A percentile compares a stretch with the other conserved stretches of the same genome.
Conservation (phyloP, 176 grass and related monocot species). For the Carex parvula region DNA sequence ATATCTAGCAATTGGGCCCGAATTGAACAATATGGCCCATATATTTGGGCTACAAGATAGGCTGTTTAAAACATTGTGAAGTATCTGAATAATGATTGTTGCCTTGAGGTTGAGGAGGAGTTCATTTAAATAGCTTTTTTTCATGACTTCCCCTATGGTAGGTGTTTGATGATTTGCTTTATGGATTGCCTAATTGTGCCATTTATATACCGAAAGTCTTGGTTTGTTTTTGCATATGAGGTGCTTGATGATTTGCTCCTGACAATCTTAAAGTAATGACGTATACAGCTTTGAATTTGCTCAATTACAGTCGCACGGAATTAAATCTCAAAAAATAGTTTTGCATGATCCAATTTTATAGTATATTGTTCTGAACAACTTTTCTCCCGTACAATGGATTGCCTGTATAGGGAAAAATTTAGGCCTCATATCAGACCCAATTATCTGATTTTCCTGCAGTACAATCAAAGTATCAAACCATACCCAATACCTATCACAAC, state of each 20-base stretch:
- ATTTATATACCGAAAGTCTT: neutral
- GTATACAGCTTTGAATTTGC: neutral
- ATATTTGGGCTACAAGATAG: too few relatives aligned
- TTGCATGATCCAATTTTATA: neutral
- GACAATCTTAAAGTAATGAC: neutral
- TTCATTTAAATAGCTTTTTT: neutral
- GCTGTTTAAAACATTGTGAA: neutral
- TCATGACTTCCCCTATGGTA: neutral
- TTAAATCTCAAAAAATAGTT: neutral
- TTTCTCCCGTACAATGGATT: neutral
- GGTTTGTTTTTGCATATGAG: neutral
- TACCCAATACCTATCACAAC: neutral
- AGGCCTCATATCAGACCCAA: neutral
- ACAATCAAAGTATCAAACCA: neutral
- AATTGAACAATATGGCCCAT: too few relatives aligned
- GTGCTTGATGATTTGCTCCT: neutral
- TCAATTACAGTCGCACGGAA: neutral
- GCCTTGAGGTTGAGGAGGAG: neutral
- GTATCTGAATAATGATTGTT: neutral
- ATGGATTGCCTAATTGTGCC: neutral
- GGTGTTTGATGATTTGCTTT: neutral
- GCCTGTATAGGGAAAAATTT: neutral
- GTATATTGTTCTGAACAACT: neutral
- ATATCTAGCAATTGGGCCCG: too few relatives aligned
- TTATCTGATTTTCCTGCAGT: neutral